Percentiles rank a stretch among this genome's conserved stretches.
These are phyloP conservation scores for Heracleum sosnowskyi DNA, from an alignment of 129 eudicot genomes.

Conservation along the genomic window DNA sequence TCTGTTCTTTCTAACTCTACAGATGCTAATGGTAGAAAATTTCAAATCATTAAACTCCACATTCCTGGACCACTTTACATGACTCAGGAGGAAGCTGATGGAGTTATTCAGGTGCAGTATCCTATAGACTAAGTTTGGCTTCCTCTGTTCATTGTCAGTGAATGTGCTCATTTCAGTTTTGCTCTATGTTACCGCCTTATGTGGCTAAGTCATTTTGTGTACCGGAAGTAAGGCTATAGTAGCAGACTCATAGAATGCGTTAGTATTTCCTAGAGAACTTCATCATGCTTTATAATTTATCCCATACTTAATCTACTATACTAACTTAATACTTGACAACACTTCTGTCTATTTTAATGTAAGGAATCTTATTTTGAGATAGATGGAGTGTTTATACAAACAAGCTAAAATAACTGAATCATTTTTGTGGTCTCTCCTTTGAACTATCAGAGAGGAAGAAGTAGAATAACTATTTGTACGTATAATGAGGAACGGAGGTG, in stretches of 20 bases:
- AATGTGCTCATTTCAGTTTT: not conserved
- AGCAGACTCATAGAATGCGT: not conserved
- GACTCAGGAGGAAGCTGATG: constrained; percentile 89
- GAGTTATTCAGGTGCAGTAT: constrained; percentile 49
- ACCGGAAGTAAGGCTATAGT: not conserved
- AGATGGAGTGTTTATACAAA: not conserved
- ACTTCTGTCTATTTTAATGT: not conserved
- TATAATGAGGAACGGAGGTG: no score
- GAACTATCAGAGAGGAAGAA: not conserved
- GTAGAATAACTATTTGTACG: no score
- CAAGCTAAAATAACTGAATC: not conserved
- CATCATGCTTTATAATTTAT: no score
- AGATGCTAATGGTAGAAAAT: constrained; percentile 72
- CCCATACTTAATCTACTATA: not conserved
- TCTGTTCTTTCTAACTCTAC: constrained; percentile 53
- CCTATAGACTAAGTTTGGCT: not conserved
- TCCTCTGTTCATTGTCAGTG: not conserved
- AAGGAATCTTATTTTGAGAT: not conserved
- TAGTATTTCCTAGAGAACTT: no score
- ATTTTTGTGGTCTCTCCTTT: not conserved
- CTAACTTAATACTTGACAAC: not conserved
- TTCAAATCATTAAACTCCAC: constrained; percentile 76
- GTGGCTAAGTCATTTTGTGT: not conserved
- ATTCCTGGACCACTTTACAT: constrained; percentile 87
- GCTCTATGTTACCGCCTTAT: not conserved